Evolutionary conservation across 495 filamentous ascomycete genomes (phyloP), one percentile per base, ranked within the genome.

Genomic region (Xanthoparmelia taractica): DNA sequence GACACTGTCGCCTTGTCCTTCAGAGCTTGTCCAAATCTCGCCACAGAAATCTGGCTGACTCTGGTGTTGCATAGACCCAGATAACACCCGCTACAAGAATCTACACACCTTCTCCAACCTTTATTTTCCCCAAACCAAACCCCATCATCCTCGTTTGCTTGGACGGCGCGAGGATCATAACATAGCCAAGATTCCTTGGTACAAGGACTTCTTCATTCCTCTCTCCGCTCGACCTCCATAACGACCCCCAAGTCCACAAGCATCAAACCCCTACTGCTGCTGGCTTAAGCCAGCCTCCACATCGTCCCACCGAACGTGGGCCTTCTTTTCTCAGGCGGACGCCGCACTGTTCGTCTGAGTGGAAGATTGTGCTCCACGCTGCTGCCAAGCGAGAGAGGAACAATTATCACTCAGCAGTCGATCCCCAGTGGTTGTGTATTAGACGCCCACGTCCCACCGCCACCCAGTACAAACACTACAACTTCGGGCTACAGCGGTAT

Each of bases 311-410:
- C 65, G 65, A 71, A 74, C 67, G 87, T 93, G 90, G 90, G 91
- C 90, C 90, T 92, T 90, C 90, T 92, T 86, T 92, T 82, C 87
- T 90, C 88, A 87, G 85, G 80, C 88, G 88, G 79, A 85, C 86
- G 85, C 84, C 81, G 82, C 84, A 86, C 85, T 82, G 88, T 92
- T 91, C 88, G 88, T 91, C 89, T 93, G 88, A 84, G 88, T 82
- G 85, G 76, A 75, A 80, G 81, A 82, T 76, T 80, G 79, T 80
- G 85, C 83, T 84, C 82, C 80, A 79, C 75, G 75, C 72, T 76
- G 72, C 74, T 74, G n/a, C 29, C 36, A 64, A 57, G n/a, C 3
- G 17, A 54, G 29, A 56, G 25, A 41, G 62, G 47, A 27, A 27
- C 38, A 45, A 23, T 7, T n/a, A 63, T 10, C 50, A 12, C 18